Percentiles rank a stretch among this genome's conserved stretches.
Evolutionary conservation across 345 rosid genomes (phyloP).

Genomic region (Salix viminalis): DNA sequence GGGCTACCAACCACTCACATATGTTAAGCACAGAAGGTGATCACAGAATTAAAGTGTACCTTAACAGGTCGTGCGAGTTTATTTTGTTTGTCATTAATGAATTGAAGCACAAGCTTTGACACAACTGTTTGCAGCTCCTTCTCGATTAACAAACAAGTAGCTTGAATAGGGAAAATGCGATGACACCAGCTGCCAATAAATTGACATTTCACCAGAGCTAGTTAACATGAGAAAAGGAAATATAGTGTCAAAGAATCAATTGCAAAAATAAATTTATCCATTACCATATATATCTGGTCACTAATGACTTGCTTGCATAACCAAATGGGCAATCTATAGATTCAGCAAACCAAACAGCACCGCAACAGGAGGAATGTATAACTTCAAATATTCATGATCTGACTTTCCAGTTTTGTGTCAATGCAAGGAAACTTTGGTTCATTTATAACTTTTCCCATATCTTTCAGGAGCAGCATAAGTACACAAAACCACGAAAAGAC

Average conservation of each 20-base stretch:
- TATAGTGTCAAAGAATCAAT: constrained; percentile 4
- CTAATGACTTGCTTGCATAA: too few relatives aligned
- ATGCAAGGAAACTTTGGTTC: too few relatives aligned
- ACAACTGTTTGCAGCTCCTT: constrained; percentile 59
- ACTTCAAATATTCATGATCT: too few relatives aligned
- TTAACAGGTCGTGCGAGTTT: constrained; percentile 50
- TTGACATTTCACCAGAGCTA: constrained; percentile 10
- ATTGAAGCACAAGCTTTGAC: constrained; percentile 65
- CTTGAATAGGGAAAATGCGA: constrained; percentile 87
- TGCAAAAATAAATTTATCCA: too few relatives aligned
- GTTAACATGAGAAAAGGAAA: background rate
- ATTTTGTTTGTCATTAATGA: constrained; percentile 45
- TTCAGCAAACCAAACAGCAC: background rate
- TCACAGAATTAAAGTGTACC: constrained; percentile 34
- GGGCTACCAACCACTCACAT: background rate
- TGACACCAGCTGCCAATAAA: constrained; percentile 81
- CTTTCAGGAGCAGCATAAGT: too few relatives aligned
- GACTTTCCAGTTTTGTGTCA: too few relatives aligned
- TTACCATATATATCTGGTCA: too few relatives aligned
- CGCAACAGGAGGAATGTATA: too few relatives aligned
- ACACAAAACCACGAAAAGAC: too few relatives aligned
- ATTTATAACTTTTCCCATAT: too few relatives aligned
- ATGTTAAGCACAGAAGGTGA: background rate
- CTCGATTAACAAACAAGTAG: constrained; percentile 75
- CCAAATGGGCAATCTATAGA: background rate